phyloP scores from a whole-genome alignment of 1,139 yeast species.

The Debaryomyces nepalensis region DNA sequence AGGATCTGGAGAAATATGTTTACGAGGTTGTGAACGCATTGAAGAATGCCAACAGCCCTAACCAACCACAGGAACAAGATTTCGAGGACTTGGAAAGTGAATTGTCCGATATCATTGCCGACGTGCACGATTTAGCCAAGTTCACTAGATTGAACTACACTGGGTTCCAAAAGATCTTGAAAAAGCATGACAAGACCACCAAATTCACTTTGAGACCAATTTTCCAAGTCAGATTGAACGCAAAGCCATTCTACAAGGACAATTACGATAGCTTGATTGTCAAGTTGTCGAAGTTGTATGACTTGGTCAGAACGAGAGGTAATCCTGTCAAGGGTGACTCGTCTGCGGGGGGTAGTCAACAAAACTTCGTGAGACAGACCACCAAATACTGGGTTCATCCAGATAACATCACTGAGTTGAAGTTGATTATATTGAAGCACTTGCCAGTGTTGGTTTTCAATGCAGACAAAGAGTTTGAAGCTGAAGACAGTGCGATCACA shows the following conservation, averaged over 20 bases:
- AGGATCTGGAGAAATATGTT: slow-evolving; percentile 75
- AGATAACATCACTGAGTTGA: slow-evolving; percentile 96
- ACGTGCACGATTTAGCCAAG: slow-evolving; percentile 95
- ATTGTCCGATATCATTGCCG: slow-evolving; percentile 90
- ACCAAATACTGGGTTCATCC: slow-evolving; percentile 99
- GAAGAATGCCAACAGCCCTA: slow-evolving; percentile 28
- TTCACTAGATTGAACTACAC: slow-evolving; percentile 91
- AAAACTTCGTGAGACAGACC: slow-evolving; percentile 96
- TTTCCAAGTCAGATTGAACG: slow-evolving; percentile 87
- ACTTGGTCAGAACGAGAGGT: slow-evolving; percentile 92
- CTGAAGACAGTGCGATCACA: slow-evolving; percentile 93
- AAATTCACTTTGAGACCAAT: slow-evolving; percentile 84
- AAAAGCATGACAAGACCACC: slow-evolving; percentile 94
- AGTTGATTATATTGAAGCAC: slow-evolving; percentile 88
- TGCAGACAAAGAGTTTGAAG: slow-evolving; percentile 92
- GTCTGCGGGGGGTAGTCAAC: slow-evolving; percentile 96
- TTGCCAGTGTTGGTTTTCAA: slow-evolving; percentile 95
- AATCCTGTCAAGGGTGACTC: slow-evolving; percentile 94
- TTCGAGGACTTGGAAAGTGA: slow-evolving; percentile 92
- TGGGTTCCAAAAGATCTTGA: slow-evolving; percentile 93
- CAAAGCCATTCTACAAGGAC: slow-evolving; percentile 95
- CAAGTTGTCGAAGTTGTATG: slow-evolving; percentile 85
- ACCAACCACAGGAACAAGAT: slow-evolving; percentile 70
- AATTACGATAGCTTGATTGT: slow-evolving; percentile 90
- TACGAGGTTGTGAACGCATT: slow-evolving; percentile 59